phyloP scores from a whole-genome alignment of 2,329 filamentous ascomycete species.

The Trichoderma polysporum region DNA sequence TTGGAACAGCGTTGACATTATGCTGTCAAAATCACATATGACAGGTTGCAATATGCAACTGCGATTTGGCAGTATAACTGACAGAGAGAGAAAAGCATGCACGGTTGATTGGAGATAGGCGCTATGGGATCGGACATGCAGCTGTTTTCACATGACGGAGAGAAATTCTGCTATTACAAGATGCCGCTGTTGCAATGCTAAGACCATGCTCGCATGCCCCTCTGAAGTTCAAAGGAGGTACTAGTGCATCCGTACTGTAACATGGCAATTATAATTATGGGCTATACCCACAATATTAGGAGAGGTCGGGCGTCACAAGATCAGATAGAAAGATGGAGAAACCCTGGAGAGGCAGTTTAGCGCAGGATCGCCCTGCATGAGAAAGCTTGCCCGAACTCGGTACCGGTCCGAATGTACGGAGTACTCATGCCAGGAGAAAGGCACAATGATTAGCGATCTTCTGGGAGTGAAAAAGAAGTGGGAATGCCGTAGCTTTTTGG shows the following conservation, averaged over 20 bases:
- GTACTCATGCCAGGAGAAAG: not conserved
- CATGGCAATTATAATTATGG: not conserved
- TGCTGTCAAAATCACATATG: not conserved
- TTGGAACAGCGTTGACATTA: not conserved
- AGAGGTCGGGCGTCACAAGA: not conserved
- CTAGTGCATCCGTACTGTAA: too few species aligned
- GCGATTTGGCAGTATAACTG: too few species aligned
- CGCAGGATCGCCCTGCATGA: not conserved
- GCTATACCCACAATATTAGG: not conserved
- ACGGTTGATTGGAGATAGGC: not conserved
- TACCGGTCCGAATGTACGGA: too few species aligned
- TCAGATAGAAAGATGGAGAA: conserved; percentile 3
- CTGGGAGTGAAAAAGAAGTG: not conserved
- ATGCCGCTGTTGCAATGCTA: not conserved
- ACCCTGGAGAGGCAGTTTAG: not conserved
- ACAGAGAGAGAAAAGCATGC: not conserved
- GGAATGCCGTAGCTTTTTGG: not conserved
- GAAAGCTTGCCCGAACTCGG: not conserved
- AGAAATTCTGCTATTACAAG: not conserved
- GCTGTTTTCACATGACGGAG: not conserved
- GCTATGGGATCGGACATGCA: not conserved
- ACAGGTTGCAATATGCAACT: too few species aligned
- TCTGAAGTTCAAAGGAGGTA: not conserved
- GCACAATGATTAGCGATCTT: not conserved
- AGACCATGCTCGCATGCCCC: not conserved